Base-by-base conservation (phyloP, 106 monocot genomes). In the Dendrobium huoshanense region DNA sequence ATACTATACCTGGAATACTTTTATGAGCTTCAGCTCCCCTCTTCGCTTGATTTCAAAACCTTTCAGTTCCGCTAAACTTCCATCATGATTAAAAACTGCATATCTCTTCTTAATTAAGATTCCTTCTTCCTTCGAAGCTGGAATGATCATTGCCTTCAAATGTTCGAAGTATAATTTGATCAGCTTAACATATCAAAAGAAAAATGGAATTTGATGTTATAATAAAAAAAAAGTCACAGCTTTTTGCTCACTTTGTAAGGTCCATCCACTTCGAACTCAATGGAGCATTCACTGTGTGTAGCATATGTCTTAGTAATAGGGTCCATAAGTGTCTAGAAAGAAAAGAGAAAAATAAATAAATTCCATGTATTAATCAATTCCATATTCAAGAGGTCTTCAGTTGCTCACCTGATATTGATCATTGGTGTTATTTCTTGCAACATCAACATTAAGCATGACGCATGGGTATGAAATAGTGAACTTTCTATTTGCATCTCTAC, bases 191-290 rank as follows among this genome's bases (percentile, higher is more conserved):
- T 17, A 19, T 74, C 4, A 10, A 43, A n/a, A 41, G 47, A 72
- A 72, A 18, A 29, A 78, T 4, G 41, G 22, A 78, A 31, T 24
- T 22, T 51, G 22, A 77, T 24, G 25, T 75, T 18, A 56, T 16
- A n/a, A 19, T 9, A 42, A 37, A 37, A 3, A 3, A 37, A 47
- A 13, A 0, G 42, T 19, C 11, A 47, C 20, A 48, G 41, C 55
- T 20, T 40, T 43, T 4, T 61, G 43, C 70, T 80, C 84, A 94
- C 98, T 91, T 93, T 98, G 73, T 98, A 98, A 73, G 98, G 98
- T 9, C 98, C 98, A 83, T 98, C 98, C 16, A 98, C 98, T 93
- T 98, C 98, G 88, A 98, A 98, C 85, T 95, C 95, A 91, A 98
- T 98, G 73, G 98, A 98, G 80, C 98, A 98, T 88, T 98, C 98